Evolutionary conservation across 208 protist genomes (phyloP), one percentile per base, ranked within the genome.

Genomic region (Balamuthia mandrillaris): DNA sequence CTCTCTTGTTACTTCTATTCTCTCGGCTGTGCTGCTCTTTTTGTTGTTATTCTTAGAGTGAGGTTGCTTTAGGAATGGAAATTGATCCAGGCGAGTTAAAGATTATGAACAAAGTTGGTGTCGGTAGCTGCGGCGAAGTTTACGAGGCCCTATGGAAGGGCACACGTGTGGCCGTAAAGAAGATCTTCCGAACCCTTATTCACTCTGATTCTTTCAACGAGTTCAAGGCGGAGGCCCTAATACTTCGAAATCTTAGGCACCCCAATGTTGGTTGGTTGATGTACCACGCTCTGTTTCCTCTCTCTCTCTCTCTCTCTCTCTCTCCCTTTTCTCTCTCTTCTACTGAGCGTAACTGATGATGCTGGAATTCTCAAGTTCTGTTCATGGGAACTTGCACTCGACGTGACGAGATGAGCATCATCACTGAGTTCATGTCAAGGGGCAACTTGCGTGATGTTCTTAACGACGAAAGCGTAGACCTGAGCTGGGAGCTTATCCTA

Each of bases 141-240:
- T 78, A 58, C 42, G 68, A 78, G 24, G 68, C 68, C 12, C 18
- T 33, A 33, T 78, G 68, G 68, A 6, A 27, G 5, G 68, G 68
- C 68, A 78, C 68, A 33, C 68, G 47, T 6, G 68, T 78, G 16
- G 68, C 68, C 31, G 68, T 78, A 10, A 78, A 78, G n/a, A 78
- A 54, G 47, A 45, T 78, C n/a, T 14, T 45, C 42, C 47, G 68
- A 27, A 24, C 42, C 49, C 27, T 78, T 1, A 21, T 78, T 5
- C 10, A 47, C 10, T 56, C 33, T 18, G 39, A 58, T 5, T 24
- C 31, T 7, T 14, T 78, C 16, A 58, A 78, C 2, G 68, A 78
- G 68, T 58, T 78, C n/a, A 58, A 56, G 27, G 18, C 68, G 0
- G 68, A 78, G 68, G 54, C 68, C 35, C 68, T 56, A 27, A 58